Evolutionary conservation across 140 eudicot species (phyloP).

Genomic region (Cichorium intybus): DNA sequence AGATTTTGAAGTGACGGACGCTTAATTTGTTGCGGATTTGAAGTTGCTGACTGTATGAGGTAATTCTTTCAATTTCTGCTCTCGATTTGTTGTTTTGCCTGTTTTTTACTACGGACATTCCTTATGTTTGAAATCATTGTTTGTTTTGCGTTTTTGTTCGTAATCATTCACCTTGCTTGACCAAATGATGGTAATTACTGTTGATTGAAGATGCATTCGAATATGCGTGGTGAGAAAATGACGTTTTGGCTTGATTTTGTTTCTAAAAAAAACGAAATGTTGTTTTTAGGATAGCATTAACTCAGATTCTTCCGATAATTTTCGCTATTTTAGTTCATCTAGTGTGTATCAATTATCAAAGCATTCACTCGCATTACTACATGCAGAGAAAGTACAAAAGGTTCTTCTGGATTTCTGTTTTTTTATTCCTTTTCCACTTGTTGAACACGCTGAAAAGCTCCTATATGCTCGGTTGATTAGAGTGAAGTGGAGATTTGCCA

Average conservation of each 20-base stretch:
- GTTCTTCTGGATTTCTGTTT: background rate
- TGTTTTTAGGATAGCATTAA: background rate
- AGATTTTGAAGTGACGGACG: conserved; percentile 6
- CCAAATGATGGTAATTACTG: background rate
- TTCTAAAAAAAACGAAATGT: conserved; percentile 7
- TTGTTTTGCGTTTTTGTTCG: background rate
- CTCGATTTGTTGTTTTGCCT: conserved; percentile 11
- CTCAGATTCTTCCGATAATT: conserved; percentile 5
- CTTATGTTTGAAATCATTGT: background rate
- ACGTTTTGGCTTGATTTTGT: conserved; percentile 18
- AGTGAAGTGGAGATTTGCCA: conserved; percentile 3
- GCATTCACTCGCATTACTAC: conserved; percentile 11
- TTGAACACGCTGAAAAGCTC: background rate
- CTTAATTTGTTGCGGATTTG: conserved; percentile 14
- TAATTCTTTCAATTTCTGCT: conserved; percentile 12
- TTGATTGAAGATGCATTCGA: conserved; percentile 5
- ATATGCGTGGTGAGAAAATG: conserved; percentile 11
- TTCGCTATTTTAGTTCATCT: conserved; percentile 2
- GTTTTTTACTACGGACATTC: conserved; percentile 1
- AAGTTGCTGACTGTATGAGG: conserved; percentile 16
- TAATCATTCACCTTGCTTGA: conserved; percentile 9
- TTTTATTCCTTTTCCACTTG: background rate
- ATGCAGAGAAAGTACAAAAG: conserved; percentile 8
- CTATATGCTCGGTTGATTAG: conserved; percentile 2
- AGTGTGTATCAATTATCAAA: conserved; percentile 4